Evolutionary conservation across 495 filamentous ascomycete species (phyloP).

Genomic region (Chlorociboria aeruginascens): DNA sequence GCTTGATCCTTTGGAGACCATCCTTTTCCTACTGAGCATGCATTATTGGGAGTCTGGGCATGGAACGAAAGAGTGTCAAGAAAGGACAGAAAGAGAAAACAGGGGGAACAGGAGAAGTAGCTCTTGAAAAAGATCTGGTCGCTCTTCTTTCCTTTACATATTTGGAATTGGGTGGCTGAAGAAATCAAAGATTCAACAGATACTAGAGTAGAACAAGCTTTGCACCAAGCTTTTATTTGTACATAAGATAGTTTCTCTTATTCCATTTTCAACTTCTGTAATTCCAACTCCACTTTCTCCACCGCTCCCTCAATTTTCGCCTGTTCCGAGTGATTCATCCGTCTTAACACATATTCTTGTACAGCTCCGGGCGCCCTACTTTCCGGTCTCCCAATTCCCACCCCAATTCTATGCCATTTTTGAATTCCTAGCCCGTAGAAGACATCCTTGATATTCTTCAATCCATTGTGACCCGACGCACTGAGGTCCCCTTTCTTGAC

Average conservation of each 20-base stretch:
- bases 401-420: slow-evolving; percentile 41
- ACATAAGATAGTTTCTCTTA: background rate
- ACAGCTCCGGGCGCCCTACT: slow-evolving; percentile 46
- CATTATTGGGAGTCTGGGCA: no score
- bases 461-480: slow-evolving; percentile 57
- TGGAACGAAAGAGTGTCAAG: no score
- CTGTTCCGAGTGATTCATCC: slow-evolving; percentile 44
- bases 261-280: slow-evolving; percentile 27
- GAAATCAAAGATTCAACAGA: no score
- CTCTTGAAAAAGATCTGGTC: no score
- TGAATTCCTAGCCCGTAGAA: slow-evolving; percentile 21
- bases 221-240: no score
- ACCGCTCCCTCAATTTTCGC: slow-evolving; percentile 34
- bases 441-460: slow-evolving; percentile 46
- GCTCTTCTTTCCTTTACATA: no score
- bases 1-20: slow-evolving; percentile 38
- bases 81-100: no score
- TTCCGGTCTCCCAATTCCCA: slow-evolving; percentile 60
- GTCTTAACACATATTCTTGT: slow-evolving; percentile 53
- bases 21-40: slow-evolving; percentile 25
- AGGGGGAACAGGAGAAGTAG: no score
- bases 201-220: no score
- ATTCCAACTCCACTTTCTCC: slow-evolving; percentile 31
- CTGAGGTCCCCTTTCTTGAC: slow-evolving; percentile 42
- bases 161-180: no score